A percentile compares a stretch with the other conserved stretches of the same genome.
Conservation (phyloP, 169 alveolate genomes). For the Besnoitia besnoiti region DNA sequence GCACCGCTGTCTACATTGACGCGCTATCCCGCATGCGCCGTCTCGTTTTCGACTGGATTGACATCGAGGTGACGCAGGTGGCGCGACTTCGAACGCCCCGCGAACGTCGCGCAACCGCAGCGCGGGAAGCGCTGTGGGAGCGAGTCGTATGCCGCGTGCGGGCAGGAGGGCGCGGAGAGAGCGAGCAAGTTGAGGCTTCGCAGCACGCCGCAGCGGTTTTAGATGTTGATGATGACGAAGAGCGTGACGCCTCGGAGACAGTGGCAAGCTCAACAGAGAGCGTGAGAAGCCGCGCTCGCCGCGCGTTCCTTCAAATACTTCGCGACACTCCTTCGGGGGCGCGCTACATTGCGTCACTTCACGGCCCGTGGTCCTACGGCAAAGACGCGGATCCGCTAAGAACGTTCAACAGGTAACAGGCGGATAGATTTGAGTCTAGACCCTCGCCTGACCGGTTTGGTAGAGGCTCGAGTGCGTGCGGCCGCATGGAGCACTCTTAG, state of each 20-base stretch:
- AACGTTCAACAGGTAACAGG: background rate
- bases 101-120: background rate
- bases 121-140: background rate
- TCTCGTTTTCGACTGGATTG: slow-evolving; percentile 3
- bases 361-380: background rate
- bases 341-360: slow-evolving; percentile 18
- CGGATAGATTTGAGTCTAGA: no score
- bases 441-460: no score
- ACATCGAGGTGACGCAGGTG: background rate
- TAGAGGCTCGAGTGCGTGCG: no score
- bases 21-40: background rate
- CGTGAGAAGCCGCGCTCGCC: no score
- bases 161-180: no score
- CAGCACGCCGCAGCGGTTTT: no score
- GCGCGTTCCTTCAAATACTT: no score
- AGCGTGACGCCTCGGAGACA: no score
- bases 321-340: slow-evolving; percentile 2
- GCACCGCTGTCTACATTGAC: background rate
- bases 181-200: no score
- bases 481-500: no score
- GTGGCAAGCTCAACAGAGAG: no score
- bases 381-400: background rate
- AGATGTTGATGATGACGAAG: no score
- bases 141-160: background rate
- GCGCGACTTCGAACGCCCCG: background rate